Base-by-base conservation (phyloP, 176 grass and related monocot species). In the Carex cristatella region DNA sequence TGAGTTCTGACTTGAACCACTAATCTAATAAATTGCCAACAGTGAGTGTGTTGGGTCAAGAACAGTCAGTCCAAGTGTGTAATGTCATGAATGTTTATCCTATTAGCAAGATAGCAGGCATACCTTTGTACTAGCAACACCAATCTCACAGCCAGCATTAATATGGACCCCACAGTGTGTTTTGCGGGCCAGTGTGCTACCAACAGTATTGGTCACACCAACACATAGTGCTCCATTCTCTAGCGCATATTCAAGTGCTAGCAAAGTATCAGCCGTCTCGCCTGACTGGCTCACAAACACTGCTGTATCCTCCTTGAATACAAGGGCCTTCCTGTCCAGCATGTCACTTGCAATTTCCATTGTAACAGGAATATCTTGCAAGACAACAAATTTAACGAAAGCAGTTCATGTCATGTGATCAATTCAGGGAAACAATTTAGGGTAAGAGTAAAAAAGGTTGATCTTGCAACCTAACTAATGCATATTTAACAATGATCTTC, bases 221-320 rank as follows among this genome's bases (percentile, higher is more conserved):
- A 98, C 91, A 89, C 95, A 98, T 82, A 98, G 85, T 23, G 93
- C 95, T 46, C 89, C 95, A 61, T 93, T 93, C 87, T 84, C 88
- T 82, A 95, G 78, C 30, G 95, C 93, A 91, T 98, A 98, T 60
- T 98, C 92, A 77, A 98, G 92, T 72, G 95, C 93, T 30, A 93
- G 85, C 54, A 98, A 91, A 85, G 95, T 98, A 81, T 98, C 95
- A 35, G 95, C 95, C 31, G 95, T 95, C 84, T 98, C 93, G 33
- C 95, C 95, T 58, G 95, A 98, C 63, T 98, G 95, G 82, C 95
- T 98, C 53, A 98, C 95, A 87, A 98, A 98, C 82, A 98, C 86
- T 53, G 88, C 89, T 79, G 89, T 95, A 86, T 92, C 93, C 79
- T 94, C 95, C 80, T 91, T 90, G 68, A 91, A 95, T 75, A 98